Base-by-base conservation (phyloP, 1,139 yeast species). In the Spencermartinsiella ligniputridi region DNA sequence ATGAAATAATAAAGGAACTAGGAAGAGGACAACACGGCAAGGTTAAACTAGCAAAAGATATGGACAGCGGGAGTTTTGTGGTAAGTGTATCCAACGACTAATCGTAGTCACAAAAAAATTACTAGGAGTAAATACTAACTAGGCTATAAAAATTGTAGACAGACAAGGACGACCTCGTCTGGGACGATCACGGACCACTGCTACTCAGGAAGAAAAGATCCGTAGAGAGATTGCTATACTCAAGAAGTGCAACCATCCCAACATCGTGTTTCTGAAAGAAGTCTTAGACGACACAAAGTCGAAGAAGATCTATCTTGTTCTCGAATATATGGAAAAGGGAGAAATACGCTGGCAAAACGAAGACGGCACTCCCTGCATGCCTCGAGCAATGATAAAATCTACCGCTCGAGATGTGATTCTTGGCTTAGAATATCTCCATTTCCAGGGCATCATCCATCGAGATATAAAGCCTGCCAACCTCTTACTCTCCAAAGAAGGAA, bases 21-120 rank as follows among this genome's bases (percentile, higher is more conserved):
- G 99, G 99, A 3, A 75, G 87, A 40, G 99, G 99, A 11, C 97
- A 92, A 63, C 98, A 92, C 65, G 98, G 99, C 15, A 90, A 89
- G 63, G 99, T 94, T 37, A 94, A 92, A 63, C 72, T 94, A 19
- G 98, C 96, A 0, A 76, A 76, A 49, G 94, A 90, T 61, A 65
- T 83, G 44, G 74, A 78, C 18, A 75, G 83, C 12, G 76, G 80
- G 41, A 85, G 82, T 53, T 71, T 80, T 39, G 97, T 90, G 19
- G 32, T 27, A 27, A 11, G 32, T 27, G 11, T 6, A 6, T 6
- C 9, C 11, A 11, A 22, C 9, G 25, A 22, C 9, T 11, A 6
- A 6, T 11, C 6, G 11, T 11, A 22, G 9, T n/a, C 8, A n/a
- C 32, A 8, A 27, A 27, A 27, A 27, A 27, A 27, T 11, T 5